These are phyloP conservation scores for Fistulifera pelliculosa DNA, from an alignment of 108 stramenopile genomes.

Conservation along the genomic window DNA sequence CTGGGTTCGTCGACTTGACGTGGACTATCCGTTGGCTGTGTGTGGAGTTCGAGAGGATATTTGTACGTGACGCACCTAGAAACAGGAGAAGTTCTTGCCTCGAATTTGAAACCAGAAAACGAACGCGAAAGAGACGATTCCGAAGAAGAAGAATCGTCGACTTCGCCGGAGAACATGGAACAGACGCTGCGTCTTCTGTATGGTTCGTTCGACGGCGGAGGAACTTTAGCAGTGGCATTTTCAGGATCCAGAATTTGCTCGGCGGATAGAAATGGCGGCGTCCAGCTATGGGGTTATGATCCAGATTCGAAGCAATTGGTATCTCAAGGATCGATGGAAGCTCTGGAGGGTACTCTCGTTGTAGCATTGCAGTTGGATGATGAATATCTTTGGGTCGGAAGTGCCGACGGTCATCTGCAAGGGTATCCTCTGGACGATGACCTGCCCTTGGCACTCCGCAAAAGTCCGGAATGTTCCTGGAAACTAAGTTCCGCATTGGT, in stretches of 20 bases:
- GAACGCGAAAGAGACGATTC: background rate
- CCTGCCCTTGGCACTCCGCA: constrained; percentile 16
- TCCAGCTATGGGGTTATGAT: constrained; percentile 14
- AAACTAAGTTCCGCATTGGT: constrained; percentile 1
- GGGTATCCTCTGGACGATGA: constrained; percentile 7
- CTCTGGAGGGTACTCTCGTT: constrained; percentile 10
- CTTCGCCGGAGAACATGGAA: background rate
- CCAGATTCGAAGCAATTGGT: constrained; percentile 6
- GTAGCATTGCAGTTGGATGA: constrained; percentile 19
- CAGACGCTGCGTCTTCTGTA: constrained; percentile 8
- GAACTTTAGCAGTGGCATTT: constrained; percentile 17
- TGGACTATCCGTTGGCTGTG: constrained; percentile 63
- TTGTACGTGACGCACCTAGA: constrained; percentile 50
- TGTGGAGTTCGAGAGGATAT: constrained; percentile 53
- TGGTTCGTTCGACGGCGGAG: constrained; percentile 24
- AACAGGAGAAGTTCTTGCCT: constrained; percentile 22
- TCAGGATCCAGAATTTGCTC: constrained; percentile 10
- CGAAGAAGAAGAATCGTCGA: background rate
- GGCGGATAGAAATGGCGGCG: constrained; percentile 14
- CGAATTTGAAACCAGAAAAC: background rate
- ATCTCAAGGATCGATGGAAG: constrained; percentile 16
- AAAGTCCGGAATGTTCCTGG: constrained; percentile 12
- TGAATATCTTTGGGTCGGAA: constrained; percentile 22
- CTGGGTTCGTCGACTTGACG: constrained; percentile 61
- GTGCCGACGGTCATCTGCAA: constrained; percentile 11